phyloP scores from a whole-genome alignment of 2,329 filamentous ascomycete genomes.

The Epichloe festucae region DNA sequence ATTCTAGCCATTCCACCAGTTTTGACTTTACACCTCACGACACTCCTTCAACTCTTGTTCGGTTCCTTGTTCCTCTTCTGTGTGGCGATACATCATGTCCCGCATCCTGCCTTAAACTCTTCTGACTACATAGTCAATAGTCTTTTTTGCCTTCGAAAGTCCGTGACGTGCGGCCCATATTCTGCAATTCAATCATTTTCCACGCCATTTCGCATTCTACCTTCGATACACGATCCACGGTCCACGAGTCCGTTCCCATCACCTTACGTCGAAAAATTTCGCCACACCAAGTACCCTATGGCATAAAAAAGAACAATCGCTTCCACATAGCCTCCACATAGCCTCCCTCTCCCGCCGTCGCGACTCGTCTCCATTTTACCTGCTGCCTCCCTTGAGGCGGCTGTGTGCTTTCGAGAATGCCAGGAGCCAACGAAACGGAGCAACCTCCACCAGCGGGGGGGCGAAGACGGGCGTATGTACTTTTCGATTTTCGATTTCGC shows the following conservation, averaged over 20 bases:
- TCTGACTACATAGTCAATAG: not conserved
- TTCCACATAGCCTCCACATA: constrained; percentile 4
- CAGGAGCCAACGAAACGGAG: constrained; percentile 10
- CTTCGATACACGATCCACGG: not conserved
- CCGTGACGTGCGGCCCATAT: not conserved
- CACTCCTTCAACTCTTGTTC: not conserved
- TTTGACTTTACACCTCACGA: not conserved
- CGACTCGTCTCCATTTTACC: constrained; percentile 1
- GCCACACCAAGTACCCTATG: not conserved
- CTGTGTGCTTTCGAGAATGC: constrained; percentile 11
- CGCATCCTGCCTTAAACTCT: not conserved
- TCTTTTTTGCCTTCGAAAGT: not conserved
- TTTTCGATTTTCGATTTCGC: not conserved
- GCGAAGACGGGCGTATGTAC: constrained; percentile 28
- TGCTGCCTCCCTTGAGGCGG: constrained; percentile 9
- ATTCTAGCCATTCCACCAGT: not conserved
- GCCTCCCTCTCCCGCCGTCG: not conserved
- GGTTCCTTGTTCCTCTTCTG: not conserved
- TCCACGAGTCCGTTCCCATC: not conserved
- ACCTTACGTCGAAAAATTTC: not conserved
- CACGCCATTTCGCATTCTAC: not conserved
- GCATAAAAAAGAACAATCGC: constrained; percentile 3
- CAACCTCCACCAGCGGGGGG: constrained; percentile 9
- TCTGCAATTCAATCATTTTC: not conserved
- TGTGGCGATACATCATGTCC: not conserved